Evolutionary conservation across 352 stramenopile genomes (phyloP), one percentile per base, ranked within the genome.

Genomic region (Phytophthora vignae): DNA sequence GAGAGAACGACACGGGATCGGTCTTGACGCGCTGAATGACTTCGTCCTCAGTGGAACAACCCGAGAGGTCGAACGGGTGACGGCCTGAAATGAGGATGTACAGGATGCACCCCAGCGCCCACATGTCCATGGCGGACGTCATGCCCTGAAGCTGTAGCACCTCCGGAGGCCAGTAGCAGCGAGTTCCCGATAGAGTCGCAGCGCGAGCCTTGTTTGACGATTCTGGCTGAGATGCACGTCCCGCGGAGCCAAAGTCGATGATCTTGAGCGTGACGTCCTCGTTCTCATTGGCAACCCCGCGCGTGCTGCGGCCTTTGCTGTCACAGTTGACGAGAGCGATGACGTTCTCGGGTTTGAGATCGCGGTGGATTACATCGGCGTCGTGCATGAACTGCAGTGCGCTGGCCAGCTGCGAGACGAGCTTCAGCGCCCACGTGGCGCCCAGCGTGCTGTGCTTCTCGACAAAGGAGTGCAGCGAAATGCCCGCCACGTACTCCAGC

Each of bases 271-370:
- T 73, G 1, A 91, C 70, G 3, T 79, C 58, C 40, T 90, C 68
- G 38, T 69, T 68, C 29, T 55, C 50, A 29, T 46, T 49, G 17
- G 60, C 33, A 40, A 62, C 42, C 25, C 48, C 61, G 15, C 36
- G 60, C 27, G 11, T 46, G 21, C 15, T 55, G 25, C 15, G 31
- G 52, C 54, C 9, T 21, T 73, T 65, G 12, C 38, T 17, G 22
- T 64, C 53, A 12, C 36, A 38, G 44, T 67, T 42, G 14, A 80
- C 62, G 1, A 96, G 64, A 0, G 50, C 27, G 79, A 97, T 92
- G 64, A 97, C 81, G 62, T 97, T 97, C 64, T 96, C 91, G 0
- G 91, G 91, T 64, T 97, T 97, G 15, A 97, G 74, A 64, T 97
- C 91, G n/a, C 90, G 84, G 60, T 97, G 91, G 33, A 94, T 74